These are phyloP conservation scores for Paraleonurus japonicus DNA, from an alignment of 257 asterid species.

Conservation along the genomic window DNA sequence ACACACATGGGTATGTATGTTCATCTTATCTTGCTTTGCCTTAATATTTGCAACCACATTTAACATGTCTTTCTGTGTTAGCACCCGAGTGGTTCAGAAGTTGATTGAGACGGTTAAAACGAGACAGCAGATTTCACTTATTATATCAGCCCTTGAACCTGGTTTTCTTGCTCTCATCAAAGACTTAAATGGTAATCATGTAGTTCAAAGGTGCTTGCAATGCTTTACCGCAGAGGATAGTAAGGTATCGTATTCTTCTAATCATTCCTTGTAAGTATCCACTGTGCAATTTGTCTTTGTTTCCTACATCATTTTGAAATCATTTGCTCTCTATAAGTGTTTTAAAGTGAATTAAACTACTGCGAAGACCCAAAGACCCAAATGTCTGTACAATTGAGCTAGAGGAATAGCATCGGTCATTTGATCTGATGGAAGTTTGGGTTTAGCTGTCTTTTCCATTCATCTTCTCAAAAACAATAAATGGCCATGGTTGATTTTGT, in stretches of 20 bases:
- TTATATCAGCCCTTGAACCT: conserved; percentile 82
- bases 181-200: conserved; percentile 90
- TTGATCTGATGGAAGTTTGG: conserved; percentile 1
- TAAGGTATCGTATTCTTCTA: conserved; percentile 47
- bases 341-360: neutral
- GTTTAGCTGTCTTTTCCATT: neutral
- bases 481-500: neutral
- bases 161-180: conserved; percentile 81
- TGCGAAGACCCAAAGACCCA: neutral
- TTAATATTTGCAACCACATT: conserved; percentile 1
- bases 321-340: neutral
- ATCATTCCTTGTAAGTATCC: neutral
- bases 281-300: neutral
- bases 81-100: conserved; percentile 95
- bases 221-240: conserved; percentile 69
- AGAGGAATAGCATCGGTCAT: conserved; percentile 4
- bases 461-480: neutral
- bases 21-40: conserved; percentile 1
- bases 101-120: conserved; percentile 78
- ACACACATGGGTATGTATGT: conserved; percentile 91
- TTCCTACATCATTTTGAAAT: conserved; percentile 6
- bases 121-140: conserved; percentile 58
- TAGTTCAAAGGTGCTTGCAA: conserved; percentile 82
- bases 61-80: conserved; percentile 32
- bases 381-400: conserved; percentile 6